Evolutionary conservation across 345 rosid species (phyloP).

Genomic region (Heritiera fomes): DNA sequence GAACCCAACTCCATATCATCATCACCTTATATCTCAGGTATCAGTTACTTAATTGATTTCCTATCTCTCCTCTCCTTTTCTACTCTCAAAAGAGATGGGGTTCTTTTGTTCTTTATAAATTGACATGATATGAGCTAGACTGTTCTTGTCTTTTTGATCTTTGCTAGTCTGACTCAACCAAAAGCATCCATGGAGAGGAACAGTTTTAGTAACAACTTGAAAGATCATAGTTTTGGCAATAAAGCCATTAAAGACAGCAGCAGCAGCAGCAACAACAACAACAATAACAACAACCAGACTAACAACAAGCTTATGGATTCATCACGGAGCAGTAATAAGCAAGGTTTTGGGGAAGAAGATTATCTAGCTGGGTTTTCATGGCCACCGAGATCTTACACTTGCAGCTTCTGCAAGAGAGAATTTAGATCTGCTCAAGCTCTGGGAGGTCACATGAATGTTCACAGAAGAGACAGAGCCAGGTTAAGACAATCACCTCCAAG

Average conservation of each 20-base stretch:
- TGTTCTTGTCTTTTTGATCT: slow-evolving; percentile 24
- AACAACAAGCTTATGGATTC: slow-evolving; percentile 39
- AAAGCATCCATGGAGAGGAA: slow-evolving; percentile 40
- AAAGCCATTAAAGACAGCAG: slow-evolving; percentile 14
- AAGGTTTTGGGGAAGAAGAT: slow-evolving; percentile 57
- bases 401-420: slow-evolving; percentile 94
- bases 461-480: slow-evolving; percentile 92
- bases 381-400: slow-evolving; percentile 95
- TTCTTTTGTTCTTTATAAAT: slow-evolving; percentile 6
- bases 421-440: slow-evolving; percentile 97
- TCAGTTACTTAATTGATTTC: not conserved
- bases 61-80: not conserved
- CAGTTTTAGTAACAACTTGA: slow-evolving; percentile 37
- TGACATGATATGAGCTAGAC: slow-evolving; percentile 22
- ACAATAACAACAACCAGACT: slow-evolving; percentile 15
- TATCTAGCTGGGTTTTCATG: slow-evolving; percentile 70
- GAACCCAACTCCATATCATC: not conserved
- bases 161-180: slow-evolving; percentile 23
- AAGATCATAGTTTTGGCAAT: slow-evolving; percentile 30
- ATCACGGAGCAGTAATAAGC: slow-evolving; percentile 31
- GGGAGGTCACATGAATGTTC: slow-evolving; percentile 98
- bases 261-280: slow-evolving; percentile 28
- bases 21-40: slow-evolving; percentile 3
- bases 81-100: not conserved
- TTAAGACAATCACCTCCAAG: slow-evolving; percentile 67